These are phyloP conservation scores for Ensete glaucum DNA, from an alignment of 176 grass and related monocot genomes.

Conservation along the genomic window DNA sequence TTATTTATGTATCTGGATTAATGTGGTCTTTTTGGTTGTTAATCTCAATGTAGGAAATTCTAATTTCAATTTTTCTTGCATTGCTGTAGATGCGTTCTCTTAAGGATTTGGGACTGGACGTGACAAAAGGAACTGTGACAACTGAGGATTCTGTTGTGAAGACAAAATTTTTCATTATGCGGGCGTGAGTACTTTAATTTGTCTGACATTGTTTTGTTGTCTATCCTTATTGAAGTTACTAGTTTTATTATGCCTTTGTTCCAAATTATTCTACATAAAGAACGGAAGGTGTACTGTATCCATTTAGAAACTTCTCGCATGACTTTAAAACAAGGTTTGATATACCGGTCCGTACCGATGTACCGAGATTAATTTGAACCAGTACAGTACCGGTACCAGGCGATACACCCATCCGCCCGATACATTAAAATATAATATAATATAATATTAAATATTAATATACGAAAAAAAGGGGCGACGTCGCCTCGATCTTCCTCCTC, in stretches of 20 bases:
- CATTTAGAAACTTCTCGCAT: too few relatives aligned
- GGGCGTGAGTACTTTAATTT: conserved; percentile 42
- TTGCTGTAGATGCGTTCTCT: conserved; percentile 83
- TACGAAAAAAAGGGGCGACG: too few relatives aligned
- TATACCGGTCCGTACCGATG: too few relatives aligned
- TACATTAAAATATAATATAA: too few relatives aligned
- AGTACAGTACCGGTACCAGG: too few relatives aligned
- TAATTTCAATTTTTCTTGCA: neutral
- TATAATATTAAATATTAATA: too few relatives aligned
- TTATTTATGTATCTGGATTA: neutral
- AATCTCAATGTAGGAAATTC: neutral
- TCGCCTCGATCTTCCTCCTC: too few relatives aligned
- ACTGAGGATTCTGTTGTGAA: conserved; percentile 63
- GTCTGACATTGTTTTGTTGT: neutral
- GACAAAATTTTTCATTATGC: conserved; percentile 86
- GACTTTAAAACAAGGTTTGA: too few relatives aligned
- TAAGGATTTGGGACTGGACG: conserved; percentile 87
- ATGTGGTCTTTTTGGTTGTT: neutral
- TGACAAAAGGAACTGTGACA: conserved; percentile 75
- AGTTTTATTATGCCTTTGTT: neutral
- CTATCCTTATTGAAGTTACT: neutral
- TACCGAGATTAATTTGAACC: too few relatives aligned
- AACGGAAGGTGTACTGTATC: too few relatives aligned
- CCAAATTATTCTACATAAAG: too few relatives aligned
- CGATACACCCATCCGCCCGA: too few relatives aligned